Conservation (phyloP, 805 yeast genomes). For the Danielia oregonensis region DNA sequence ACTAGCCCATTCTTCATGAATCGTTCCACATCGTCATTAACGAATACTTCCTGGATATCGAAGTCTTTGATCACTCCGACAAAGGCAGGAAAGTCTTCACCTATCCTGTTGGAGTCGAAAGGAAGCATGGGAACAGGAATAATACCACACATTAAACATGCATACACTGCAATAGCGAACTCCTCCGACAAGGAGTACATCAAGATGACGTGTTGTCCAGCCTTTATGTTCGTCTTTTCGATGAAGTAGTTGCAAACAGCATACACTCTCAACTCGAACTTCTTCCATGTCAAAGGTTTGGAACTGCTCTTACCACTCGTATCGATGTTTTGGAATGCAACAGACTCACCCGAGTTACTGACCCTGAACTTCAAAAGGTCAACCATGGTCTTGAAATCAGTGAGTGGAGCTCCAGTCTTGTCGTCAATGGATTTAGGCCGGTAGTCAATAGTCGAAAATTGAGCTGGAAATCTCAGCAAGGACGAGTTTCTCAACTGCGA, state of each 20-base stretch:
- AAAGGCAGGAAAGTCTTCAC: slow-evolving; percentile 71
- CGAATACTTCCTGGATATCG: slow-evolving; percentile 66
- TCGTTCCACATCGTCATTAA: slow-evolving; percentile 72
- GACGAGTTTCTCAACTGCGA: slow-evolving; percentile 62
- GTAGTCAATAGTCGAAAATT: slow-evolving; percentile 77
- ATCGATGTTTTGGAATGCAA: slow-evolving; percentile 59
- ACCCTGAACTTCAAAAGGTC: slow-evolving; percentile 81
- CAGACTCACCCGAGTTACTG: slow-evolving; percentile 66
- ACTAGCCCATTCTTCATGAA: slow-evolving; percentile 66
- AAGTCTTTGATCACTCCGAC: slow-evolving; percentile 65
- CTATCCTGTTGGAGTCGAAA: slow-evolving; percentile 58
- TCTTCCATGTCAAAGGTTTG: slow-evolving; percentile 62
- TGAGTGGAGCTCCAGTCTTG: slow-evolving; percentile 67
- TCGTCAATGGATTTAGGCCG: slow-evolving; percentile 75
- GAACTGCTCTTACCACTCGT: slow-evolving; percentile 30
- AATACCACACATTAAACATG: slow-evolving; percentile 80
- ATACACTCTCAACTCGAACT: slow-evolving; percentile 71
- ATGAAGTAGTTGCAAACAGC: slow-evolving; percentile 70
- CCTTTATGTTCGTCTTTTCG: slow-evolving; percentile 56
- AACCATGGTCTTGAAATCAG: slow-evolving; percentile 66
- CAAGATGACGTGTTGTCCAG: slow-evolving; percentile 73
- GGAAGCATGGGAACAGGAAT: slow-evolving; percentile 76
- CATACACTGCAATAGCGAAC: slow-evolving; percentile 74
- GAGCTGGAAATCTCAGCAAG: slow-evolving; percentile 63
- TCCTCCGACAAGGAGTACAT: slow-evolving; percentile 89